A percentile compares a stretch with the other conserved stretches of the same genome.
Conservation (phyloP, 2,329 filamentous ascomycete genomes). For the Penicillium olsonii region DNA sequence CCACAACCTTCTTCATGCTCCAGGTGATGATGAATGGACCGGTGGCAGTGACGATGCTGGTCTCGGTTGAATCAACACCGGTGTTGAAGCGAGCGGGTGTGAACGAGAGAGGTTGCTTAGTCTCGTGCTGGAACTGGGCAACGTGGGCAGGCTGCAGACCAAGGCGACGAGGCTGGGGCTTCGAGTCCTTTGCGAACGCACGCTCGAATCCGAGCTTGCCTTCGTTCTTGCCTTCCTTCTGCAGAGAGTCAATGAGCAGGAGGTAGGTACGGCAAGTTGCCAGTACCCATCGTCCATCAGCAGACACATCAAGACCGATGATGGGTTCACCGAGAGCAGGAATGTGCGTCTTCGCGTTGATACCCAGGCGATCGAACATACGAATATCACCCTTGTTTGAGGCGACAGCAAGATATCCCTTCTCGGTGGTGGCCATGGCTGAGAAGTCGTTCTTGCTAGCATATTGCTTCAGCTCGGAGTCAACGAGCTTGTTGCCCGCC, state of each 20-base stretch:
- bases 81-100: conserved; percentile 94
- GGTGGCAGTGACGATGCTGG: conserved; percentile 93
- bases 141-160: conserved; percentile 88
- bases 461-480: conserved; percentile 92
- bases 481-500: conserved; percentile 87
- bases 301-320: conserved; percentile 90
- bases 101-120: conserved; percentile 80
- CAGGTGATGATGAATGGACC: conserved; percentile 97
- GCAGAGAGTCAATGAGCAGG: conserved; percentile 85
- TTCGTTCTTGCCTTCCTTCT: conserved; percentile 92
- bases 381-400: conserved; percentile 98
- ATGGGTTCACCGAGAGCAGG: conserved; percentile 94
- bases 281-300: conserved; percentile 92
- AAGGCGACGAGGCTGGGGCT: conserved; percentile 88
- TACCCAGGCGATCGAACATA: conserved; percentile 91
- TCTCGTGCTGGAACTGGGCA: conserved; percentile 96
- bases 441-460: conserved; percentile 97
- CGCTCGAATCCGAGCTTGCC: conserved; percentile 98
- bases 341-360: conserved; percentile 96
- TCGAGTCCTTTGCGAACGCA: conserved; percentile 85
- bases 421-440: conserved; percentile 87
- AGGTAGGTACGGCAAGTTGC: conserved; percentile 94
- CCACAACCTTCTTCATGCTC: conserved; percentile 87
- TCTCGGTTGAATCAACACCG: conserved; percentile 76
- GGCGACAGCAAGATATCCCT: conserved; percentile 94